phyloP scores from a whole-genome alignment of 768 basidiomycete species.

The Tricholoma saponaceum region DNA sequence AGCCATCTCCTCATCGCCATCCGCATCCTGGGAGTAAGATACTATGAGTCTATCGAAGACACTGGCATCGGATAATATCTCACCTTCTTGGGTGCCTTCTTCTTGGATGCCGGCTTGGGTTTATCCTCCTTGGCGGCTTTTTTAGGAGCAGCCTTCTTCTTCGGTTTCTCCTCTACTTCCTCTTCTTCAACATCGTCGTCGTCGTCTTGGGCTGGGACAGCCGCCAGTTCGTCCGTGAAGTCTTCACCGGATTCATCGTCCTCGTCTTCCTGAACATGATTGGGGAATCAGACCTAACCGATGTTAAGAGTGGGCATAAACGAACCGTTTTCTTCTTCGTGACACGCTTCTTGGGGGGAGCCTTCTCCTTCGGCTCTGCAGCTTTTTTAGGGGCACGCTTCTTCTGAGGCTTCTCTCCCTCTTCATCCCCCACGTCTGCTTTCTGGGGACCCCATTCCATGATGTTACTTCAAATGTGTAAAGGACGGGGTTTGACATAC shows the following conservation, averaged over 20 bases:
- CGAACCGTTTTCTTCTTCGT: conserved; percentile 39
- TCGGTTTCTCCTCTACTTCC: conserved; percentile 37
- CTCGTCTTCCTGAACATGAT: conserved; percentile 19
- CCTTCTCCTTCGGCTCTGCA: conserved; percentile 24
- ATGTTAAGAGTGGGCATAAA: conserved; percentile 2
- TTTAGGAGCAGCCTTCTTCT: conserved; percentile 36
- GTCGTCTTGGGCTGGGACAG: conserved; percentile 32
- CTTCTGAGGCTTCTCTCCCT: conserved; percentile 34
- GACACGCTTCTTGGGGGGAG: conserved; percentile 46
- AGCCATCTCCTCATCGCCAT: conserved; percentile 41
- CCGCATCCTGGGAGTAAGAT: conserved; percentile 19
- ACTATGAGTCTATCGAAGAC: background rate
- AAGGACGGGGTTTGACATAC: conserved; percentile 4
- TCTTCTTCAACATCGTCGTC: conserved; percentile 34
- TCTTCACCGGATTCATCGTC: conserved; percentile 42
- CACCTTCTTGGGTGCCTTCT: conserved; percentile 17
- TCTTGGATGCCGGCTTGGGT: conserved; percentile 36
- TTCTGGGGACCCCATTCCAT: conserved; percentile 13
- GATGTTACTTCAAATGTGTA: conserved; percentile 1
- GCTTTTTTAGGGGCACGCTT: conserved; percentile 43
- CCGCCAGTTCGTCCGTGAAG: conserved; percentile 37
- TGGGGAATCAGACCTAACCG: background rate
- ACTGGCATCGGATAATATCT: background rate
- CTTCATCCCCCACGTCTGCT: conserved; percentile 25
- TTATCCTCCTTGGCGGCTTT: conserved; percentile 27